Percentiles rank a stretch among this genome's conserved stretches.
Evolutionary conservation across 2,329 filamentous ascomycete species (phyloP).

Genomic region (Aspergillus luchuensis): DNA sequence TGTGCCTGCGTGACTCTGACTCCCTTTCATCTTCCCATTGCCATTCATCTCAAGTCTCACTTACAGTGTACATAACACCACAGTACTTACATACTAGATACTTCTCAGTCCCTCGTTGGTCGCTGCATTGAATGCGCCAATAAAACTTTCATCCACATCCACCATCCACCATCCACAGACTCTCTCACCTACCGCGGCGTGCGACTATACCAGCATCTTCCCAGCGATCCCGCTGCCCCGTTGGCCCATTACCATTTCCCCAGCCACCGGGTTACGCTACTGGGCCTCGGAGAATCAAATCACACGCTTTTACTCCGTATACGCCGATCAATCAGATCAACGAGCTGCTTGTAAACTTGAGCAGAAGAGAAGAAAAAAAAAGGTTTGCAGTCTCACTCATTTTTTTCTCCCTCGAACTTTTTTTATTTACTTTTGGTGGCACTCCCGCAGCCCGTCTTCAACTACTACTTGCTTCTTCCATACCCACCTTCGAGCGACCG

Average conservation of each 20-base stretch:
- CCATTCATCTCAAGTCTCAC: background rate
- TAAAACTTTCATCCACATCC: background rate
- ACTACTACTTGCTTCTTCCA: background rate
- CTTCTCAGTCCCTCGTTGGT: constrained; percentile 1
- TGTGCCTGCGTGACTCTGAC: constrained; percentile 32
- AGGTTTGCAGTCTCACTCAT: background rate
- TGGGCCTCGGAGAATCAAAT: constrained; percentile 12
- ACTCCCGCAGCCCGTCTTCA: background rate
- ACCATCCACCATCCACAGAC: background rate
- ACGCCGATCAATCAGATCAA: constrained; percentile 19
- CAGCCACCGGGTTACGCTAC: constrained; percentile 27
- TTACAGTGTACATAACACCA: too few relatives aligned
- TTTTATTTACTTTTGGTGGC: constrained; percentile 1
- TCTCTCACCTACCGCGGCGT: background rate
- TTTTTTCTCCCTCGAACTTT: background rate
- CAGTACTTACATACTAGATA: background rate
- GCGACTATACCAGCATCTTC: constrained; percentile 15
- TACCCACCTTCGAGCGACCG: constrained; percentile 4
- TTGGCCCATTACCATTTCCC: constrained; percentile 18
- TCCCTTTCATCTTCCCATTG: constrained; percentile 7
- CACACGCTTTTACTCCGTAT: constrained; percentile 13
- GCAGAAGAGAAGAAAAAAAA: constrained; percentile 7
- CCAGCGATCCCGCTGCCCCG: constrained; percentile 19
- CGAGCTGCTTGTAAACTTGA: background rate
- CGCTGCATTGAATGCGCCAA: constrained; percentile 6